These are phyloP conservation scores for Gastrolobium villosum DNA, from an alignment of 306 rosid genomes.

Conservation along the genomic window DNA sequence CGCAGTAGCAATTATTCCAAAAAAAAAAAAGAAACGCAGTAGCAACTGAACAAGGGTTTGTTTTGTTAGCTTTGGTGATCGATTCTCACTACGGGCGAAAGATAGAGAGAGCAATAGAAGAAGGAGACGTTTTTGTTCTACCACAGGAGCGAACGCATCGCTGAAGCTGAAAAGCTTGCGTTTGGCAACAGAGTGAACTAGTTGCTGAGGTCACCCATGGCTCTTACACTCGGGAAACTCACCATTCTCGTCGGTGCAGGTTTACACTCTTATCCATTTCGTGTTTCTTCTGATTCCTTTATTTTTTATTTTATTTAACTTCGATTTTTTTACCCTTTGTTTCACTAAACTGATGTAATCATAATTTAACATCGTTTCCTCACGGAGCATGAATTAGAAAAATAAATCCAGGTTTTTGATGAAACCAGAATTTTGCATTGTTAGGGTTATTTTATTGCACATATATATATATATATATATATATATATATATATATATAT, in stretches of 20 bases:
- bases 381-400: neutral
- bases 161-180: conserved; percentile 30
- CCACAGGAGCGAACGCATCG: neutral
- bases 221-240: conserved; percentile 81
- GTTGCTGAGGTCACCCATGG: conserved; percentile 64
- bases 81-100: neutral
- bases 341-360: neutral
- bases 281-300: neutral
- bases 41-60: neutral
- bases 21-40: too few relatives aligned
- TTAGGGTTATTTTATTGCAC: neutral
- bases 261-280: conserved; percentile 39
- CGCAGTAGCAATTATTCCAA: neutral
- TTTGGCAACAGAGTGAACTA: conserved; percentile 29
- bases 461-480: too few relatives aligned
- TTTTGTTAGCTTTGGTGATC: neutral
- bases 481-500: too few relatives aligned
- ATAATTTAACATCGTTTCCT: conserved; percentile 10
- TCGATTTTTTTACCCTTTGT: neutral
- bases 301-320: neutral
- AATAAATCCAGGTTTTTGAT: conserved; percentile 47
- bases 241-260: conserved; percentile 96
- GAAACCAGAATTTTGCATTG: conserved; percentile 7
- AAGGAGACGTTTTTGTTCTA: neutral
- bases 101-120: neutral